Base-by-base conservation (phyloP, 2,329 filamentous ascomycete species). In the Zarea fungicola region DNA sequence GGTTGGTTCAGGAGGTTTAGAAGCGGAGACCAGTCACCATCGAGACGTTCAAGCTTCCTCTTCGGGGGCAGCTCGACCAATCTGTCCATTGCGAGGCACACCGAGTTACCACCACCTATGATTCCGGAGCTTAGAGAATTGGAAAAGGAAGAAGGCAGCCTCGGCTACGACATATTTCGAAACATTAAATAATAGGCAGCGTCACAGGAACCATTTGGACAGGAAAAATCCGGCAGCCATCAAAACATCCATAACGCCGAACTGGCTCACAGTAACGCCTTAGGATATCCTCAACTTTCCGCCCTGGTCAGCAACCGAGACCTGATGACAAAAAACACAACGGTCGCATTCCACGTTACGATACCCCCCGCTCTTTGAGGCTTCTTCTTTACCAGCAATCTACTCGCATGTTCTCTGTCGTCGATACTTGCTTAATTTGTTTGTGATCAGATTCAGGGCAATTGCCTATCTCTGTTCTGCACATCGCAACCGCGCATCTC, bases 1-100 rank as follows among this genome's bases (percentile, higher is more conserved):
- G 76, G 77, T 32, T 83, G 78, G 78, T 82, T 83, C 57, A 72
- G 73, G 55, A 72, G 77, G 50, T 68, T 82, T 57, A 70, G 75
- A 50, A 61, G 60, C 47, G 62, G 67, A 43, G 65, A 68, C 16
- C 52, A 61, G 9, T 54, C 58, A 7, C 53, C 60, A 36, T 63
- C 63, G 56, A 74, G 70, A 55, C 62, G 75, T 34, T 58, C 69
- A 39, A 75, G 71, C 58, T 60, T 72, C 50, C 54, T 71, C 40
- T 67, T 72, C 49, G 67, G 74, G 47, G 67, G 73, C 39, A 65
- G 70, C 21, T 44, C 52, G 35, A 56, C 59, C 40, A 37, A 43
- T 11, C 46, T 61, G 22, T 51, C 62, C 42, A 53, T 52, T 9
- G 48, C 56, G 58, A 72, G 71, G 53, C 62, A 68, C 6, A 54